A percentile compares a stretch with the other conserved stretches of the same genome.
Evolutionary conservation across 257 asterid species (phyloP).

Genomic region (Solanum sejunctum): DNA sequence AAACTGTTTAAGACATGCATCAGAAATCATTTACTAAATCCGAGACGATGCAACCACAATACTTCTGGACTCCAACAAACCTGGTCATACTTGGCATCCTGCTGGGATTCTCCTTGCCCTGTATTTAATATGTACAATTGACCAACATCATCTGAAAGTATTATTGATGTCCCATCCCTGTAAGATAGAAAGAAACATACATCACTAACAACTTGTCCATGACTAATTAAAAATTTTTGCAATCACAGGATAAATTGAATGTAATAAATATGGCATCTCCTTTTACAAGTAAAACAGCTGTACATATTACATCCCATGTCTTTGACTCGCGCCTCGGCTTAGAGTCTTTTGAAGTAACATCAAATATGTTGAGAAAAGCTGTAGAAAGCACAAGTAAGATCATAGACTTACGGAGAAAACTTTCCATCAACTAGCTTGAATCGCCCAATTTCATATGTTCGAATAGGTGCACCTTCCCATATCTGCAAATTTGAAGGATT

Average conservation of each 20-base stretch:
- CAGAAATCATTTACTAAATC: background rate
- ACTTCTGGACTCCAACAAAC: slow-evolving; percentile 15
- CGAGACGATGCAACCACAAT: background rate
- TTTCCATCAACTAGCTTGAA: slow-evolving; percentile 93
- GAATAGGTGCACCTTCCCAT: slow-evolving; percentile 93
- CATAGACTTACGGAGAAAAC: slow-evolving; percentile 87
- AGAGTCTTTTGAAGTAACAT: background rate
- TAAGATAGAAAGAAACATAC: slow-evolving; percentile 2
- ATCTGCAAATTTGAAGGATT: slow-evolving; percentile 34
- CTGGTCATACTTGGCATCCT: slow-evolving; percentile 93
- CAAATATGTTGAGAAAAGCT: background rate
- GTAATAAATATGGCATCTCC: background rate
- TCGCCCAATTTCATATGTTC: slow-evolving; percentile 70
- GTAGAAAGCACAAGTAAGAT: background rate
- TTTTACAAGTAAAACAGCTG: background rate
- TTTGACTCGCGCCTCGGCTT: background rate
- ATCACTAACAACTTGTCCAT: slow-evolving; percentile 5
- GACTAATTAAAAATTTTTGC: slow-evolving; percentile 2
- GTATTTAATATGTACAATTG: slow-evolving; percentile 77
- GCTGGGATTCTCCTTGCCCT: slow-evolving; percentile 94
- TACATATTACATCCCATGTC: background rate
- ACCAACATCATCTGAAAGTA: slow-evolving; percentile 95
- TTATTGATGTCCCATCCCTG: slow-evolving; percentile 97
- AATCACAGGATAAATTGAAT: background rate
- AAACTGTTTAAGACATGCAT: slow-evolving; percentile 41